Evolutionary conservation across 2,329 filamentous ascomycete species (phyloP).

Genomic region (Cordyceps cateniannulata): DNA sequence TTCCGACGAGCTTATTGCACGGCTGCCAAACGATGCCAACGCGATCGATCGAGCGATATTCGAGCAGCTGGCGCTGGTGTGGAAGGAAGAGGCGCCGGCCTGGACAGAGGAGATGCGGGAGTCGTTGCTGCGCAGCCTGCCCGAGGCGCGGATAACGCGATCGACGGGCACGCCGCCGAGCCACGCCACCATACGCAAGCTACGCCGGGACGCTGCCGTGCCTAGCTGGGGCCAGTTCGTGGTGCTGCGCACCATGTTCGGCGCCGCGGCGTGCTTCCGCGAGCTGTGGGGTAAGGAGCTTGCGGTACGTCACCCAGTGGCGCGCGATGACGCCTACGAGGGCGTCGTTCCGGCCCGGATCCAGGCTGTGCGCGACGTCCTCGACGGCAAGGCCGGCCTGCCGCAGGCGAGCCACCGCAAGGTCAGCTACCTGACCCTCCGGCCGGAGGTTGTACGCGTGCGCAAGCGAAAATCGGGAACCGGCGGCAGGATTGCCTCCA

Average conservation of each 20-base stretch:
- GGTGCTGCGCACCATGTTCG: constrained; percentile 8
- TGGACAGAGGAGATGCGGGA: not conserved
- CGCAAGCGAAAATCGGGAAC: not conserved
- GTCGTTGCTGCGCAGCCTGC: not conserved
- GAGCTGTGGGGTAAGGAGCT: not conserved
- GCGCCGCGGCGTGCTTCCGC: constrained; percentile 2
- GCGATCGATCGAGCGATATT: constrained; percentile 1
- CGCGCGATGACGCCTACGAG: not conserved
- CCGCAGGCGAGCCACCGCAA: not conserved
- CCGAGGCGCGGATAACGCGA: not conserved
- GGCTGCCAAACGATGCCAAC: constrained; percentile 1
- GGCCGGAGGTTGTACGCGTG: too few relatives aligned
- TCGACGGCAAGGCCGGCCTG: not conserved
- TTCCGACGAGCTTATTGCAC: not conserved
- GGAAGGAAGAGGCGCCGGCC: not conserved
- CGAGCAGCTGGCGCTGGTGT: not conserved
- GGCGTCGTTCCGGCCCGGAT: not conserved
- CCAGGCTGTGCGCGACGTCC: not conserved
- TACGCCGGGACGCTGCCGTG: not conserved
- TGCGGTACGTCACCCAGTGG: not conserved
- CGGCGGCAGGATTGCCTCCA: too few relatives aligned
- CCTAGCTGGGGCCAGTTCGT: constrained; percentile 7
- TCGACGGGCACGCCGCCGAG: not conserved
- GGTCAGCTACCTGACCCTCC: not conserved
- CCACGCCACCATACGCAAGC: not conserved